Conservation (phyloP, 805 yeast species). For the Sporopachydermia quercuum region DNA sequence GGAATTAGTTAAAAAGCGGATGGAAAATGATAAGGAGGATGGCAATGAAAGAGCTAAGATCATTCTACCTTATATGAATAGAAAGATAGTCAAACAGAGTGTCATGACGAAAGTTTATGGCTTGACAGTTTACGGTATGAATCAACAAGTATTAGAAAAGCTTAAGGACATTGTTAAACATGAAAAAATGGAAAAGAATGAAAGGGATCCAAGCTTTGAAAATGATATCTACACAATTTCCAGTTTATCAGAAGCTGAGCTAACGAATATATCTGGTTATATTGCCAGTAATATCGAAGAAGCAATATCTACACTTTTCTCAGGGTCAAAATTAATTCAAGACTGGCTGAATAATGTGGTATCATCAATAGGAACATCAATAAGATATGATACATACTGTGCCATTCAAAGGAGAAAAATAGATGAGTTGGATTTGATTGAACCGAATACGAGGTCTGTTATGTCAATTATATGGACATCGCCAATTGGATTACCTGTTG, state of each 20-base stretch:
- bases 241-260: constrained; percentile 59
- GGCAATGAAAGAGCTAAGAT: constrained; percentile 33
- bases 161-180: constrained; percentile 61
- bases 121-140: constrained; percentile 87
- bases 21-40: constrained; percentile 35
- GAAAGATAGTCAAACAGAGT: constrained; percentile 90
- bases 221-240: constrained; percentile 68
- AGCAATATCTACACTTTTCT: background rate
- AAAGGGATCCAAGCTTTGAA: constrained; percentile 56
- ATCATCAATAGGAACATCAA: constrained; percentile 33
- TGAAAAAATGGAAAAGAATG: constrained; percentile 71
- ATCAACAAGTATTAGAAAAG: constrained; percentile 74
- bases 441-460: constrained; percentile 49
- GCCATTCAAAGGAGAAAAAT: constrained; percentile 50
- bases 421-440: constrained; percentile 15
- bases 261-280: background rate
- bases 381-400: constrained; percentile 51
- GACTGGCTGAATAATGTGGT: constrained; percentile 29
- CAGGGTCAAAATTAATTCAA: constrained; percentile 63
- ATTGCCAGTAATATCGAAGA: background rate
- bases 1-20: constrained; percentile 37
- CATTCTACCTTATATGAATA: constrained; percentile 46
- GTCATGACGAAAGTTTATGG: constrained; percentile 98
- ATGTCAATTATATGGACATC: constrained; percentile 83
- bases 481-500: constrained; percentile 70